Evolutionary conservation across 2,329 filamentous ascomycete species (phyloP).

Genomic region (Epichloe hybrida): DNA sequence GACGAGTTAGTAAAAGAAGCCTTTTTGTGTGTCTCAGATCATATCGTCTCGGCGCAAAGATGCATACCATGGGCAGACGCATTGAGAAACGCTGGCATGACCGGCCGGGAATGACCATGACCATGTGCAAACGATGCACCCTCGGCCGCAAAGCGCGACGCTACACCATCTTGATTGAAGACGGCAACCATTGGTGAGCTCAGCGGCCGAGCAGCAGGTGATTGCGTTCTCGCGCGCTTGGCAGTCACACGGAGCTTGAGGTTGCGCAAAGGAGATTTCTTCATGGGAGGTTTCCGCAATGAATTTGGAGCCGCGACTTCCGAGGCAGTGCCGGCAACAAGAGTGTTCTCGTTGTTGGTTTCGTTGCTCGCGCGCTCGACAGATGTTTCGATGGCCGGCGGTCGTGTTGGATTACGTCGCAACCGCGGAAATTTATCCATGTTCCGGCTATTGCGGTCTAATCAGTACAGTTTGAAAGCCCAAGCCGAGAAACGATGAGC

Average conservation of each 20-base stretch:
- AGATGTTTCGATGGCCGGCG: constrained; percentile 27
- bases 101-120: constrained; percentile 9
- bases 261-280: constrained; percentile 29
- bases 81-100: constrained; percentile 27
- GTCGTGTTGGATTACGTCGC: constrained; percentile 28
- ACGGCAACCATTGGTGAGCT: constrained; percentile 18
- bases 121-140: constrained; percentile 3
- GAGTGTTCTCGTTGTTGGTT: constrained; percentile 11
- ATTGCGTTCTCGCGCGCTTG: constrained; percentile 32
- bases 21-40: background rate
- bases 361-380: constrained; percentile 20
- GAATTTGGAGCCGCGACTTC: constrained; percentile 5
- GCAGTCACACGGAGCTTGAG: constrained; percentile 30
- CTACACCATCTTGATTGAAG: constrained; percentile 23
- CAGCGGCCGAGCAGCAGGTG: constrained; percentile 20
- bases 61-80: constrained; percentile 21
- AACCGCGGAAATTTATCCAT: constrained; percentile 31
- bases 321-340: background rate
- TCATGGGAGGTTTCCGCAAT: constrained; percentile 13
- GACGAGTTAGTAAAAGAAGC: background rate
- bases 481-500: too few relatives aligned
- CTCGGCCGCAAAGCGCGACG: constrained; percentile 12
- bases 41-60: background rate
- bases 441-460: background rate
- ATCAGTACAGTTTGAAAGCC: background rate